Evolutionary conservation across 345 rosid genomes (phyloP).

Genomic region (Carallia pectinifolia): DNA sequence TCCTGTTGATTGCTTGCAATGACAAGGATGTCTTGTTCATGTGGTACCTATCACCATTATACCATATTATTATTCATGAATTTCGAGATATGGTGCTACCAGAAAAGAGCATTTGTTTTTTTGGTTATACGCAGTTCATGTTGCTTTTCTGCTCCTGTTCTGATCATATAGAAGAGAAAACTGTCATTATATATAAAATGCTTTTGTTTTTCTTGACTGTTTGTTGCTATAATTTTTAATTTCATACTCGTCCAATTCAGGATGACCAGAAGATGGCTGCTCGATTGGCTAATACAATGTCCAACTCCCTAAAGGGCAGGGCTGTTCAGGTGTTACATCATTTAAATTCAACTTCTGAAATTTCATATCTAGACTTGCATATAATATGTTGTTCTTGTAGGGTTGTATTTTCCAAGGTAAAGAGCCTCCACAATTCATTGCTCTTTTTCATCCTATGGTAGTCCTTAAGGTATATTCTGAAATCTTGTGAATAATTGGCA

Average conservation of each 20-base stretch:
- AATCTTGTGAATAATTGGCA: not conserved
- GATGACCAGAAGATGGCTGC: conserved; percentile 83
- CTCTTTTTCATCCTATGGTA: conserved; percentile 88
- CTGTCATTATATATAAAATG: too few relatives aligned
- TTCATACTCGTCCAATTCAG: conserved; percentile 37
- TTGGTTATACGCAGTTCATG: too few relatives aligned
- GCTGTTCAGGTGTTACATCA: conserved; percentile 75
- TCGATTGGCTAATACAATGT: conserved; percentile 67
- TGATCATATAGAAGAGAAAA: too few relatives aligned
- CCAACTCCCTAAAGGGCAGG: conserved; percentile 85
- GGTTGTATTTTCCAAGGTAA: conserved; percentile 84
- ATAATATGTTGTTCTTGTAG: conserved; percentile 47
- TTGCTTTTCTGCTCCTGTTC: too few relatives aligned
- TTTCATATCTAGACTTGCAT: conserved; percentile 17
- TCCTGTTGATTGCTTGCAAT: not conserved
- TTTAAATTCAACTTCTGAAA: conserved; percentile 9
- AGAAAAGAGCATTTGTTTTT: too few relatives aligned
- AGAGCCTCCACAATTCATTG: conserved; percentile 93
- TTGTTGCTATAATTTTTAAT: conserved; percentile 4
- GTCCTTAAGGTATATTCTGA: conserved; percentile 70
- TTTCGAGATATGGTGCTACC: too few relatives aligned
- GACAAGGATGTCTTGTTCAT: not conserved
- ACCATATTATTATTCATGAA: too few relatives aligned
- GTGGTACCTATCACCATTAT: not conserved
- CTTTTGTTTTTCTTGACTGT: not conserved